Percentiles rank a stretch among this genome's conserved stretches.
These are phyloP conservation scores for Nothophaeocryptopus gaeumannii DNA, from an alignment of 2,329 filamentous ascomycete species.

Conservation along the genomic window DNA sequence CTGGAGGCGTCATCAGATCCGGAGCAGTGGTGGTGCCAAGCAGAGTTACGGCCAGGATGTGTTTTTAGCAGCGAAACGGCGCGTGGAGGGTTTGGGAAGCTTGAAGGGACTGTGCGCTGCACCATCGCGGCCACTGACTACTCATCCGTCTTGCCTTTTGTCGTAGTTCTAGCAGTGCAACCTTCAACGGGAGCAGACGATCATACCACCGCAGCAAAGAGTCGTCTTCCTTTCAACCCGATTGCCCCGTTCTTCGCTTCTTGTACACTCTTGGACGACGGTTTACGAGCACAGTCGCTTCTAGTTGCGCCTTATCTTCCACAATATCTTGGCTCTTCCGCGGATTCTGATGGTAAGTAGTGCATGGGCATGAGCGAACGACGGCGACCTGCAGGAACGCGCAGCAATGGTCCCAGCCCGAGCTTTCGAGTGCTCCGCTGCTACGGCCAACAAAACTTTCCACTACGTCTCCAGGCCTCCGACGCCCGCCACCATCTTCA, in stretches of 20 bases:
- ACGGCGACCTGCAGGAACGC: not conserved
- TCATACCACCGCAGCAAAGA: conserved; percentile 3
- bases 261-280: not conserved
- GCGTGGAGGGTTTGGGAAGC: conserved; percentile 1
- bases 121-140: conserved; percentile 1
- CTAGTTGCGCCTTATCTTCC: not conserved
- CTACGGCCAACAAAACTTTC: not conserved
- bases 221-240: not conserved
- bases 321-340: conserved; percentile 1
- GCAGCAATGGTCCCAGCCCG: not conserved
- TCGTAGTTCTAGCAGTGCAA: not conserved
- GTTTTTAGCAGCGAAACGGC: conserved; percentile 3
- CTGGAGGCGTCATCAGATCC: conserved; percentile 2
- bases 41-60: not conserved
- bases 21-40: conserved; percentile 2
- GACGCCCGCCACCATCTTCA: not conserved
- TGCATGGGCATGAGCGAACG: not conserved
- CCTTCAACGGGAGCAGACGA: conserved; percentile 1
- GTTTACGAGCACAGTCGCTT: conserved; percentile 4
- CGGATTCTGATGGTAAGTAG: not conserved
- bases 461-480: not conserved
- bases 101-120: not conserved
- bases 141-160: not conserved
- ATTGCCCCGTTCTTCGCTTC: not conserved
- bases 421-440: not conserved